Evolutionary conservation across 2,329 filamentous ascomycete species (phyloP), one percentile per base, ranked within the genome.

Genomic region (Thielaviopsis musarum): DNA sequence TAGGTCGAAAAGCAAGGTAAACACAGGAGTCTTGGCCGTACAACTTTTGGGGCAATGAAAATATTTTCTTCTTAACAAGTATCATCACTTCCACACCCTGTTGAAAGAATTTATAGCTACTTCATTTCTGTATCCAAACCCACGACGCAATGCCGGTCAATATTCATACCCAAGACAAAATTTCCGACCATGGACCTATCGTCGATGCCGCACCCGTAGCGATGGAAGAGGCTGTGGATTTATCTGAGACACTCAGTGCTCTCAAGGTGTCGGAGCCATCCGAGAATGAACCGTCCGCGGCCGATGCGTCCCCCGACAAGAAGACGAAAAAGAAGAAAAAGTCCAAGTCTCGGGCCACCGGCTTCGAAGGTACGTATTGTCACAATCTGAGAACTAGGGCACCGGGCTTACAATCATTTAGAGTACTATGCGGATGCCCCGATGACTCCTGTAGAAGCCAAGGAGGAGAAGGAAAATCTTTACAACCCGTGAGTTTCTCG

Each of bases 381-480:
- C 6, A 28, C 21, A 28, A 15, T 22, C 21, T 15, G 53, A 6
- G 17, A 38, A 6, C 13, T 26, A 15, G 54, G 55, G 17, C 30
- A 19, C 15, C 3, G 30, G n/a, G 52, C 9, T 13, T 53, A 34
- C 17, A 9, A 15, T 10, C 15, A 45, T 21, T 22, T 60, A 79
- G 84, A 90, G 63, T 88, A 82, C 69, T 93, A 81, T 67, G 83
- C 86, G 13, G 91, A 97, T 69, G 77, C 84, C 0, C 90, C 90
- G 0, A 72, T 94, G 62, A 91, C 85, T 0, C 82, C 84, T 0
- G 76, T 75, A 0, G 83, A 95, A 66, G 77, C 80, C 55, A 71
- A 77, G 2, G 77, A 85, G 56, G 87, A 95, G 66, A 72, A 66
- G 49, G 66, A 77, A 21, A 74, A 78, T 13, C 72, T 93, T 24